phyloP scores from a whole-genome alignment of 2,329 filamentous ascomycete genomes.

The Westerdykella aurantiaca region DNA sequence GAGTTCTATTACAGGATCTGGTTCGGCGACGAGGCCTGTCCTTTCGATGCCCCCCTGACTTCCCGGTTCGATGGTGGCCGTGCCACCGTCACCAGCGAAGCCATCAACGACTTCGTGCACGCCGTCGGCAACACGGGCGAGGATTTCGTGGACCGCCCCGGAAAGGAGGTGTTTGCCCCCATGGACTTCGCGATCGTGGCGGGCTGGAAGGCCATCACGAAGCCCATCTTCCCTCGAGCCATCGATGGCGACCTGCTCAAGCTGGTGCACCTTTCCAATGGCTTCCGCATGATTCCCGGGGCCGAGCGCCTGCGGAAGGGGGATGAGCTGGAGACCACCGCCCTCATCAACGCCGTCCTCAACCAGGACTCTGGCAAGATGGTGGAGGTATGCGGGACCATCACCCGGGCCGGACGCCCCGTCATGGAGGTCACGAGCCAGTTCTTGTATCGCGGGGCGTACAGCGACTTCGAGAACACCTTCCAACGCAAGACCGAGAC shows the following conservation, averaged over 20 bases:
- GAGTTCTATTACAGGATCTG: conserved; percentile 98
- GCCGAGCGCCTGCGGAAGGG: conserved; percentile 93
- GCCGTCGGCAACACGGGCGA: conserved; percentile 97
- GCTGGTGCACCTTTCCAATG: conserved; percentile 93
- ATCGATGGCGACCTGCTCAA: conserved; percentile 96
- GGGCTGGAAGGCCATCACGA: conserved; percentile 98
- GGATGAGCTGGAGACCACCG: conserved; percentile 85
- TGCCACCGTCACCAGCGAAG: conserved; percentile 79
- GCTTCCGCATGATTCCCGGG: conserved; percentile 96
- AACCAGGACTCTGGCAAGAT: conserved; percentile 99
- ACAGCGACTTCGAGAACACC: conserved; percentile 93
- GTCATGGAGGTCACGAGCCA: conserved; percentile 99
- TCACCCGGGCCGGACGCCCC: conserved; percentile 71
- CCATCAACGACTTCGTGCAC: conserved; percentile 98
- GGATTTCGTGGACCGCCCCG: conserved; percentile 91
- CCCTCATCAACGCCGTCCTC: conserved; percentile 94
- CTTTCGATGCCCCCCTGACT: conserved; percentile 79
- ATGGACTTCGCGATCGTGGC: conserved; percentile 99
- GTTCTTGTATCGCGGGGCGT: conserved; percentile 90
- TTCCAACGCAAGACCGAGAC: conserved; percentile 97
- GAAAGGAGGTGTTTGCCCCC: conserved; percentile 87
- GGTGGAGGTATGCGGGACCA: conserved; percentile 99
- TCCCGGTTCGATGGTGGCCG: conserved; percentile 86
- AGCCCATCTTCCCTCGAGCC: conserved; percentile 94
- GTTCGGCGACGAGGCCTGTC: conserved; percentile 82